Evolutionary conservation across 768 basidiomycete species (phyloP).

Genomic region (Holtermanniella nyarrowii): DNA sequence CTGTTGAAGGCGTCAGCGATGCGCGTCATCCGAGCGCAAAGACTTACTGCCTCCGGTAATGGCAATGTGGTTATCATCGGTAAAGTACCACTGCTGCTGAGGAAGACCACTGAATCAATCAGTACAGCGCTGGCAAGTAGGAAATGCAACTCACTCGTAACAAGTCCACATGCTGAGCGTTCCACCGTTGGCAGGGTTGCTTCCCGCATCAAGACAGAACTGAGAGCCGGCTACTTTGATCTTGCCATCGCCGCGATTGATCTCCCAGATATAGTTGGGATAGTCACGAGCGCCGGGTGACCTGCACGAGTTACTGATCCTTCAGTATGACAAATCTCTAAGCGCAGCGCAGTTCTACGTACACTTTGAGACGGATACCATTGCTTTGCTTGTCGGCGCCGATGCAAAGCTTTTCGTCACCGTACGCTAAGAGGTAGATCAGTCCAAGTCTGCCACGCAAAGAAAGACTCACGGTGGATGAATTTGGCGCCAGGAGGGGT

Average conservation of each 20-base stretch:
- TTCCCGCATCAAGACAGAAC: constrained; percentile 28
- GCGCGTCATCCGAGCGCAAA: neutral
- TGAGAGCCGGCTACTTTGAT: constrained; percentile 19
- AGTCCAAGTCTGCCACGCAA: neutral
- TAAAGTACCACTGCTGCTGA: constrained; percentile 26
- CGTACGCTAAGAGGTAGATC: neutral
- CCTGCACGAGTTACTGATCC: neutral
- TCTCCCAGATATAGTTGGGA: constrained; percentile 7
- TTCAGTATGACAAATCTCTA: neutral
- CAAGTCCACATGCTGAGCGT: constrained; percentile 21
- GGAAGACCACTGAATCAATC: constrained; percentile 17
- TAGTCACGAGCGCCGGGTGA: neutral
- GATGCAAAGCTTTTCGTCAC: constrained; percentile 13
- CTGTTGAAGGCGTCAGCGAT: no score
- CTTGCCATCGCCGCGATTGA: constrained; percentile 9
- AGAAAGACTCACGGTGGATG: constrained; percentile 5
- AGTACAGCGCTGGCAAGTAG: neutral
- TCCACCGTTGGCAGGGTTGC: constrained; percentile 15
- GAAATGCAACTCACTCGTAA: neutral
- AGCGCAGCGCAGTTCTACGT: neutral
- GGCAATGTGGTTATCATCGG: constrained; percentile 18
- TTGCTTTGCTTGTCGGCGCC: constrained; percentile 5
- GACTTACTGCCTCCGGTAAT: constrained; percentile 11
- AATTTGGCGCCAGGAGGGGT: constrained; percentile 2
- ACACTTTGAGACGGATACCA: constrained; percentile 8